A percentile compares a stretch with the other conserved stretches of the same genome.
Evolutionary conservation across 345 rosid genomes (phyloP).

Genomic region (Microthlaspi erraticum): DNA sequence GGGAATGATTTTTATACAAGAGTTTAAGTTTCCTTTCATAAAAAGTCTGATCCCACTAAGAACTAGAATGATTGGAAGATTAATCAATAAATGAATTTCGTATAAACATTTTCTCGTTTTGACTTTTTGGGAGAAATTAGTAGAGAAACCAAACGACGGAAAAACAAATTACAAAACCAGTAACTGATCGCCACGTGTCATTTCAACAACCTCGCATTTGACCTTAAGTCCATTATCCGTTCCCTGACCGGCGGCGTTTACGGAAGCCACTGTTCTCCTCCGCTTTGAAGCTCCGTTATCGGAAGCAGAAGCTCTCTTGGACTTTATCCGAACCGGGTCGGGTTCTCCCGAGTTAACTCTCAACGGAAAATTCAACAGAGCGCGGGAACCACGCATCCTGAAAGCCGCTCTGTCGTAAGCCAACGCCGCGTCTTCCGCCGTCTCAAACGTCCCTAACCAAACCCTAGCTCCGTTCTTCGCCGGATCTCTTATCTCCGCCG

Average conservation of each 20-base stretch:
- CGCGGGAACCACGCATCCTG: conserved; percentile 96
- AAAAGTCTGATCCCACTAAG: conserved; percentile 5
- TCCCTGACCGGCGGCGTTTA: conserved; percentile 38
- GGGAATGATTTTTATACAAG: not conserved
- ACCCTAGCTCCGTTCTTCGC: conserved; percentile 98
- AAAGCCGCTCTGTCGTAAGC: conserved; percentile 96
- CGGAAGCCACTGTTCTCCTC: conserved; percentile 53
- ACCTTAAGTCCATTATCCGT: conserved; percentile 27
- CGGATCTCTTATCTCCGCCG: conserved; percentile 98
- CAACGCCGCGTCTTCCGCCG: conserved; percentile 97
- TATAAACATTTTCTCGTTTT: not conserved
- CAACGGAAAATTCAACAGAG: conserved; percentile 85
- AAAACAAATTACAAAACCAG: conserved; percentile 40
- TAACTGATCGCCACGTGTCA: conserved; percentile 47
- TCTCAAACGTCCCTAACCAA: conserved; percentile 97
- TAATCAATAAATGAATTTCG: conserved; percentile 23
- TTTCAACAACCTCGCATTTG: conserved; percentile 47
- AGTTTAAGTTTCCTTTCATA: not conserved
- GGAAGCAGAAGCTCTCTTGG: conserved; percentile 69
- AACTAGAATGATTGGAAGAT: conserved; percentile 2
- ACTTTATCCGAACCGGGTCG: conserved; percentile 85
- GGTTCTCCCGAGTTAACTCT: conserved; percentile 96
- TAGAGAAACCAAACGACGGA: conserved; percentile 24
- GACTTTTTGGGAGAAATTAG: not conserved
- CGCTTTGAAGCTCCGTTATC: conserved; percentile 62